phyloP scores from a whole-genome alignment of 1,284 basidiomycete species.

The Trichosporon sp. region DNA sequence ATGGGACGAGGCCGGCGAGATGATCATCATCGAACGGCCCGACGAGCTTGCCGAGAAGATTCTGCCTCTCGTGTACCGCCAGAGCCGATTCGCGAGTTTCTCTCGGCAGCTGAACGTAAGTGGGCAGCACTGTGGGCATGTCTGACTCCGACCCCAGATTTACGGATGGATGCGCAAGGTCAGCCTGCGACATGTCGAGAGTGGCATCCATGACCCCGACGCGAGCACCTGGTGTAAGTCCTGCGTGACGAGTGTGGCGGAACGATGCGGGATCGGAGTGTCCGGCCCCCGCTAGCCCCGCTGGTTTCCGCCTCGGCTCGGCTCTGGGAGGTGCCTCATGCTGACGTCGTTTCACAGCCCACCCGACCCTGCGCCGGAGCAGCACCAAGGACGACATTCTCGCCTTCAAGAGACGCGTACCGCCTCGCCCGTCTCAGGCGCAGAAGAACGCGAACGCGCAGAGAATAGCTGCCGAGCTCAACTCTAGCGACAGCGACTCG shows the following conservation, averaged over 20 bases:
- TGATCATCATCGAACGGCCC: conserved; percentile 85
- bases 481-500: conserved; percentile 25
- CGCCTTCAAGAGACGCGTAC: conserved; percentile 85
- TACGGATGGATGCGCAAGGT: conserved; percentile 94
- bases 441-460: conserved; percentile 55
- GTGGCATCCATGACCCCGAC: conserved; percentile 84
- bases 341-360: conserved; percentile 55
- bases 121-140: conserved; percentile 21
- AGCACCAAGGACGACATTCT: conserved; percentile 79
- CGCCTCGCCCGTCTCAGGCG: conserved; percentile 78
- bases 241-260: neutral
- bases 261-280: neutral
- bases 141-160: conserved; percentile 57
- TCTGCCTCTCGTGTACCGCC: conserved; percentile 80
- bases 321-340: neutral
- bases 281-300: neutral
- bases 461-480: conserved; percentile 15
- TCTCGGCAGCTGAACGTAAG: conserved; percentile 85
- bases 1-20: conserved; percentile 81
- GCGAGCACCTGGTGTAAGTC: conserved; percentile 86
- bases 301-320: neutral
- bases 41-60: conserved; percentile 84
- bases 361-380: conserved; percentile 78
- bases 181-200: conserved; percentile 75
- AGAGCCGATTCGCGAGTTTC: conserved; percentile 89